Percentiles rank a stretch among this genome's conserved stretches.
phyloP scores from a whole-genome alignment of 83 land plant species.

The Diphasiastrum complanatum region DNA sequence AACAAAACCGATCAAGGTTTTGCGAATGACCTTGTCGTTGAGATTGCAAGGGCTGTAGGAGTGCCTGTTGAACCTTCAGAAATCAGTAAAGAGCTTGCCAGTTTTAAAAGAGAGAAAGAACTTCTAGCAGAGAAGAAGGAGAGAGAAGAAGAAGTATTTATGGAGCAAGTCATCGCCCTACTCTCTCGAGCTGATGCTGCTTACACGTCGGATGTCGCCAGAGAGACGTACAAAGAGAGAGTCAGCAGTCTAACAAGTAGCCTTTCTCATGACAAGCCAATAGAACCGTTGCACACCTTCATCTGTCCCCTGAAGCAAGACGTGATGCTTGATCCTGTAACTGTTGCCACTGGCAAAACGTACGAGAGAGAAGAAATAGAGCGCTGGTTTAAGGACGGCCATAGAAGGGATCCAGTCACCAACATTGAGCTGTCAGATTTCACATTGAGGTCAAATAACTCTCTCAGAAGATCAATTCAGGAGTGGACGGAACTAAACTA shows the following conservation, averaged over 20 bases:
- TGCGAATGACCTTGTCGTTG: conserved; percentile 47
- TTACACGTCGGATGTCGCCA: conserved; percentile 31
- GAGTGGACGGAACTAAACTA: conserved; percentile 56
- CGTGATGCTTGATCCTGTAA: conserved; percentile 57
- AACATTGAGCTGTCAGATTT: conserved; percentile 32
- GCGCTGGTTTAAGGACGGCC: conserved; percentile 43
- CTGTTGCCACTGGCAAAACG: conserved; percentile 39
- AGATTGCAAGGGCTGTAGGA: conserved; percentile 55
- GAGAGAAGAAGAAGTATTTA: conserved; percentile 43
- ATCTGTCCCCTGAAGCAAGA: conserved; percentile 34
- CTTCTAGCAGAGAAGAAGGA: conserved; percentile 47
- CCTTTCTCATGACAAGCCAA: conserved; percentile 17
- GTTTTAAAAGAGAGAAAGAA: conserved; percentile 46
- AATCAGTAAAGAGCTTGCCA: conserved; percentile 47
- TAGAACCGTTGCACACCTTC: conserved; percentile 42
- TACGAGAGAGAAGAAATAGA: conserved; percentile 44
- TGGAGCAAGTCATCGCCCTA: conserved; percentile 53
- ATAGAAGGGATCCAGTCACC: conserved; percentile 43
- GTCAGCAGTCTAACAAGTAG: conserved; percentile 22
- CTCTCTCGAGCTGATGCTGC: conserved; percentile 55
- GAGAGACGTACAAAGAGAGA: conserved; percentile 28
- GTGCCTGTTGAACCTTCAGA: conserved; percentile 53
- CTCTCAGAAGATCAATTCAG: conserved; percentile 44
- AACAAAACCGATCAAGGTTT: conserved; percentile 52
- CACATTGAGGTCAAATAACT: conserved; percentile 36